Percentiles rank a stretch among this genome's conserved stretches.
These are phyloP conservation scores for Alternaria infectoria DNA, from an alignment of 2,329 filamentous ascomycete species.

Conservation along the genomic window DNA sequence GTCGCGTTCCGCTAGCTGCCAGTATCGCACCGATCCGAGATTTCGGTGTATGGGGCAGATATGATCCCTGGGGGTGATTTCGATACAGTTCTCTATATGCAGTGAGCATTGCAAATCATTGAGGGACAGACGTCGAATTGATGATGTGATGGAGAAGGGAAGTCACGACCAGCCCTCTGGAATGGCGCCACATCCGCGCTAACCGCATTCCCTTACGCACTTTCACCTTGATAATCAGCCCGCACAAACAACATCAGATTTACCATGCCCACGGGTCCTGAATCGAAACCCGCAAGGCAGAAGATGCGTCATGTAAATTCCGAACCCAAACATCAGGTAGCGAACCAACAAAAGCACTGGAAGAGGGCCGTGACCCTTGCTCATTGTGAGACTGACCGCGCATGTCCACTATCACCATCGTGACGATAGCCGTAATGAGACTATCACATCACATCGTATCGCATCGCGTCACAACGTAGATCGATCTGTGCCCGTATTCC, in stretches of 20 bases:
- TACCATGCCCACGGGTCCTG: neutral
- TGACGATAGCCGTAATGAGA: neutral
- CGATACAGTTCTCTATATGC: accelerated
- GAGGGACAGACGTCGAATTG: neutral
- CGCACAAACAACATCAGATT: neutral
- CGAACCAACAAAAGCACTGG: neutral
- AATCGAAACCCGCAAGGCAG: neutral
- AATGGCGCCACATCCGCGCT: neutral
- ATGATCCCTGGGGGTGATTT: accelerated
- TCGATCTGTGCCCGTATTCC: neutral
- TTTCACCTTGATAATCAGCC: neutral
- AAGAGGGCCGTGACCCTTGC: neutral
- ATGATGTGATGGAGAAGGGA: neutral
- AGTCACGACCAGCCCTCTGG: neutral
- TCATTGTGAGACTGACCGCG: neutral
- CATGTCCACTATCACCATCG: neutral
- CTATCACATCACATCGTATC: neutral
- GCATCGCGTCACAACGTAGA: neutral
- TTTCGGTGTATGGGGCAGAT: neutral
- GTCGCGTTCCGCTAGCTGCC: neutral
- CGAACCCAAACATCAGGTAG: neutral
- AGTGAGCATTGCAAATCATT: neutral
- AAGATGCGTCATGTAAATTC: neutral
- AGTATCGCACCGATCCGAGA: neutral
- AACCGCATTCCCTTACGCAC: neutral